Evolutionary conservation across 2,329 filamentous ascomycete species (phyloP).

Genomic region (Sporothrix pseudoabietina): DNA sequence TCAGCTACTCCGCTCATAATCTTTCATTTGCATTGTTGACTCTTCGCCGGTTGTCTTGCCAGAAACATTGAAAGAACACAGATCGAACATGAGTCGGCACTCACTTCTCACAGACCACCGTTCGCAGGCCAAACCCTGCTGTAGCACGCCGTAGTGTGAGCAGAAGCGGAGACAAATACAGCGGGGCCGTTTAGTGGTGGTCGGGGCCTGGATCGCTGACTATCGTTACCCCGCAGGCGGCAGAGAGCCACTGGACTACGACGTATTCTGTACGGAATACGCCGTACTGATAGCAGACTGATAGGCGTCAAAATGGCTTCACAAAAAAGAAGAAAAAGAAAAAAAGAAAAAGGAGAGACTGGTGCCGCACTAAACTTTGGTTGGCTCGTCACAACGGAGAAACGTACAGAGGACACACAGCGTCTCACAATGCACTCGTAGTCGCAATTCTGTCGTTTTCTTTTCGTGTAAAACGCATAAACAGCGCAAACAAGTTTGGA

Average conservation of each 20-base stretch:
- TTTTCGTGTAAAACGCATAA: background rate
- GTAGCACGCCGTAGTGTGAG: background rate
- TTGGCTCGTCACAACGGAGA: no score
- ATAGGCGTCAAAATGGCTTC: background rate
- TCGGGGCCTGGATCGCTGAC: background rate
- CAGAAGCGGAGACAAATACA: background rate
- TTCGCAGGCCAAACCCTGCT: background rate
- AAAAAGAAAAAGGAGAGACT: background rate
- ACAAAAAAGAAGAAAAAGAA: background rate
- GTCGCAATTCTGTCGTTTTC: background rate
- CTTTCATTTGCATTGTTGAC: background rate
- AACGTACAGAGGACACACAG: no score
- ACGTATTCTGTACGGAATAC: background rate
- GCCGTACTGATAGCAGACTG: background rate
- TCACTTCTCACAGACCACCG: background rate
- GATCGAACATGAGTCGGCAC: background rate
- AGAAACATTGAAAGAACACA: background rate
- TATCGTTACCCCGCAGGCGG: slow-evolving; percentile 2
- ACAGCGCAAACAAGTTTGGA: background rate
- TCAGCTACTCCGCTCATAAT: background rate
- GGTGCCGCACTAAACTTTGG: background rate
- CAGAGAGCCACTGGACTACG: background rate
- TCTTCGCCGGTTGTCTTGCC: background rate
- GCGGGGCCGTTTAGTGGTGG: background rate
- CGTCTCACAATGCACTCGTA: background rate